Evolutionary conservation across 78 protist genomes (phyloP).

Genomic region (slime mould (Dictyostelium discoideum)): dicty_2.7 NC_007088.5:1257001-1257500

Average conservation of each 20-base stretch:
- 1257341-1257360: neutral
- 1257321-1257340: neutral
- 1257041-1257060: slow-evolving; percentile 81
- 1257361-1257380: neutral
- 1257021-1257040: slow-evolving; percentile 77
- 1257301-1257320: neutral
- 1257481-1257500: too few species aligned
- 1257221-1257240: slow-evolving; percentile 50
- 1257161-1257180: too few species aligned
- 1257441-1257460: neutral
- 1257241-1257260: slow-evolving; percentile 39
- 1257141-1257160: too few species aligned
- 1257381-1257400: neutral
- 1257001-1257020: slow-evolving; percentile 87
- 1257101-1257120: too few species aligned
- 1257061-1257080: neutral
- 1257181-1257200: too few species aligned
- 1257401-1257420: neutral
- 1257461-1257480: too few species aligned
- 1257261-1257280: slow-evolving; percentile 14
- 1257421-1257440: neutral
- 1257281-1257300: slow-evolving; percentile 12
- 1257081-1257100: neutral
- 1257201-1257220: neutral
- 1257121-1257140: neutral